Base-by-base conservation (phyloP, 2,329 filamentous ascomycete genomes). In the Cytospora chrysosperma region DNA sequence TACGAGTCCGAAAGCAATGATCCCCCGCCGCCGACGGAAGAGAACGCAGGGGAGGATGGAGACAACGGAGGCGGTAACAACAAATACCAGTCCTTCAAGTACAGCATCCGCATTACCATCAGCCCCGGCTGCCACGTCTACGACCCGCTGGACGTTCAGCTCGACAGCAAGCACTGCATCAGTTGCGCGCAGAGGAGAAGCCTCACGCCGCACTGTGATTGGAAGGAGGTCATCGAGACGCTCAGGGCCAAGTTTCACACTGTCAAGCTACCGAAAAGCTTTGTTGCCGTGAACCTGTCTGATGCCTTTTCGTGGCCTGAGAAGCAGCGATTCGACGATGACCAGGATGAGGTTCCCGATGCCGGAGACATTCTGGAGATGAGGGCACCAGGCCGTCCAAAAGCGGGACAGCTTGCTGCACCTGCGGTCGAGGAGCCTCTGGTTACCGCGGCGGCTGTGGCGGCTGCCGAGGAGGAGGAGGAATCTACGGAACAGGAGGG, bases 151-250 rank as follows among this genome's bases (percentile, higher is more conserved):
- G 94, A 99, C 74, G 93, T 99, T 68, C 93, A 97, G 79, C 86
- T 99, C 30, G 95, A 99, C 75, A 95, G 91, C 70, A 92, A 95
- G 71, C 95, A 99, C 75, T 96, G 93, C 75, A 99, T 99, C 71
- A 93, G 94, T 49, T 96, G 91, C 74, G 92, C 94, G 8, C 93
- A 92, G n/a, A 84, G 93, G 67, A 85, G 95, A 67, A 96, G 92
- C 73, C 79, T 99, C 71, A 98, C 94, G 3, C 86, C 91, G 3
- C 96, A 99, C 77, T 88, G 88, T 43, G 92, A 99, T 75, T 99
- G 95, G 94, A 94, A 96, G 77, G 87, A 94, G 71, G 91, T 99
- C n/a, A 91, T 99, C 69, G 93, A 97, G 77, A 98, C 93, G 1
- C 80, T 99, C 67, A 87, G 93, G 68, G 94, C 91, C 56, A 98